Evolutionary conservation across 768 basidiomycete genomes (phyloP).

Genomic region (Lentinula guzmanii): DNA sequence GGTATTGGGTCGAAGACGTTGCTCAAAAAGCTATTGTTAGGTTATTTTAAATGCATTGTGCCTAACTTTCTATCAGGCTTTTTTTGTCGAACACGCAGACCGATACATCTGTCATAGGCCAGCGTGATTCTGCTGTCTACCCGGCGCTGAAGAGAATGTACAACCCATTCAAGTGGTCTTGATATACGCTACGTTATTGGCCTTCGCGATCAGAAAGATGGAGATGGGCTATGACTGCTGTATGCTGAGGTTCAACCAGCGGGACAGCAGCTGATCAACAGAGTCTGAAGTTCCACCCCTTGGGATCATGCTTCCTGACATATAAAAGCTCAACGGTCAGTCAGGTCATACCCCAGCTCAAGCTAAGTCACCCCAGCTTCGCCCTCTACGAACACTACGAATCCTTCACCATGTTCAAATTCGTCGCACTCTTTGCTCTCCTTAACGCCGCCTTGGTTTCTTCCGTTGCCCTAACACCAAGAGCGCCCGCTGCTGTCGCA

Average conservation of each 20-base stretch:
- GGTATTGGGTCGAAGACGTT: background rate
- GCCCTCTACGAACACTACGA: background rate
- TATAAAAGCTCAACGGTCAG: background rate
- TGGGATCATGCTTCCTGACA: background rate
- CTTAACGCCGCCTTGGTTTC: slow-evolving; percentile 8
- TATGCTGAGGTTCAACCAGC: background rate
- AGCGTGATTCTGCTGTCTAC: background rate
- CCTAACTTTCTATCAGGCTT: background rate
- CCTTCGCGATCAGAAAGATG: slow-evolving; percentile 2
- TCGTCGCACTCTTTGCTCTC: slow-evolving; percentile 12
- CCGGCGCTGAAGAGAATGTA: background rate
- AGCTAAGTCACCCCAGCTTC: background rate
- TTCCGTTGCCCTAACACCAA: background rate
- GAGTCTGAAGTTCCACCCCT: background rate
- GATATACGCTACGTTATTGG: background rate
- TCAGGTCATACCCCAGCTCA: background rate
- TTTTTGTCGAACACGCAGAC: background rate
- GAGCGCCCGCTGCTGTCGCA: background rate
- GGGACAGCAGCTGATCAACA: background rate
- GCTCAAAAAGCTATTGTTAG: background rate
- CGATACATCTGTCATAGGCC: background rate
- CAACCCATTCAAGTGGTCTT: background rate
- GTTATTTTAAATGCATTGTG: background rate
- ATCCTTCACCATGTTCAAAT: slow-evolving; percentile 8
- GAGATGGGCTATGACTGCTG: background rate